Evolutionary conservation across 176 grass and related monocot genomes (phyloP).

Genomic region (Lolium rigidum): DNA sequence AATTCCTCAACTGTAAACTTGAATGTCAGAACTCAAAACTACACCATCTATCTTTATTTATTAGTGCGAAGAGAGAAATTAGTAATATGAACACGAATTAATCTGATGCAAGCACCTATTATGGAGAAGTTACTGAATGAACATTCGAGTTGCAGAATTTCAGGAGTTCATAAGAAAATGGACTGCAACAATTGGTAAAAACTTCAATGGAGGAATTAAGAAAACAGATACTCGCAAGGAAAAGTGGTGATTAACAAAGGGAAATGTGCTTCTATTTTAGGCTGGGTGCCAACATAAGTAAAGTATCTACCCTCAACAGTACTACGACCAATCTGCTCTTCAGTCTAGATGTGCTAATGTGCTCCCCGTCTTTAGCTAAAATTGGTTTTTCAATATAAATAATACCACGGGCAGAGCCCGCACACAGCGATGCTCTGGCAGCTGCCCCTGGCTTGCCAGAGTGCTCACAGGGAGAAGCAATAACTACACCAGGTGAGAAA

Average conservation of each 20-base stretch:
- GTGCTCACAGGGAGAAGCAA: not conserved
- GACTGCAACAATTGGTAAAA: not conserved
- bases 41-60: constrained; percentile 17
- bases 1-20: constrained; percentile 77
- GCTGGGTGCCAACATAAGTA: constrained; percentile 2
- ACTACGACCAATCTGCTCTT: not conserved
- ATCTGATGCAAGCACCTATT: not conserved
- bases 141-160: not conserved
- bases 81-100: not conserved
- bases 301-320: not conserved
- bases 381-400: not conserved
- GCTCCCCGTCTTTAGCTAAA: not conserved
- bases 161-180: not conserved
- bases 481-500: not conserved
- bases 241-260: not conserved
- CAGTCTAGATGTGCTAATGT: constrained; percentile 2
- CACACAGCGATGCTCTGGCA: not conserved
- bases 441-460: not conserved
- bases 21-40: constrained; percentile 31
- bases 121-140: not conserved
- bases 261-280: not conserved
- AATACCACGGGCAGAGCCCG: constrained; percentile 6
- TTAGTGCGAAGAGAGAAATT: not conserved
- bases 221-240: not conserved
- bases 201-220: not conserved